Conservation (phyloP, 1,284 basidiomycete species). For the Athelia sp. region DNA sequence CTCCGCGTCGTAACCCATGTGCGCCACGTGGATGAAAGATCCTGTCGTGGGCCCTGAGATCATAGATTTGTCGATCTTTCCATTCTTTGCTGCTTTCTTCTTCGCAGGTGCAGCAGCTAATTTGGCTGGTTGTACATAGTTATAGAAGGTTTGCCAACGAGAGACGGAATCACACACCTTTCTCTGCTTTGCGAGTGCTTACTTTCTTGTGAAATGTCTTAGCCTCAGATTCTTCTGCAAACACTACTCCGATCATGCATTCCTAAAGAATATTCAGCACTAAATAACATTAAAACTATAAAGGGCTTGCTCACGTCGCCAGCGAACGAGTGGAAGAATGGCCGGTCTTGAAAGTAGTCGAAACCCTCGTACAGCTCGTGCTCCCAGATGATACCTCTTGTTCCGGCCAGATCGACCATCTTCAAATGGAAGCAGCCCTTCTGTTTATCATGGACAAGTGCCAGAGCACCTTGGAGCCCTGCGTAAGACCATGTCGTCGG, state of each 20-base stretch:
- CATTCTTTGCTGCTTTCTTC: slow-evolving; percentile 46
- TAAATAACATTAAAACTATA: not conserved
- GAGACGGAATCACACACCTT: slow-evolving; percentile 35
- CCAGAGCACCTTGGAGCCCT: slow-evolving; percentile 81
- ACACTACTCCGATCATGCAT: slow-evolving; percentile 89
- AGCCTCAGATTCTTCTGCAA: slow-evolving; percentile 86
- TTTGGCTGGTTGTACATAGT: slow-evolving; percentile 28
- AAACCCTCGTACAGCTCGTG: slow-evolving; percentile 89
- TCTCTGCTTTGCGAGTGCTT: slow-evolving; percentile 58
- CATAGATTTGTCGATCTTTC: slow-evolving; percentile 86
- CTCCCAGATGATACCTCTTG: slow-evolving; percentile 89
- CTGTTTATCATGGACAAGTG: slow-evolving; percentile 62
- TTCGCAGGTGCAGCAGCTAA: slow-evolving; percentile 53
- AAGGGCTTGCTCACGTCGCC: slow-evolving; percentile 70
- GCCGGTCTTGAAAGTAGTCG: slow-evolving; percentile 81
- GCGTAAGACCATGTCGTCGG: slow-evolving; percentile 79
- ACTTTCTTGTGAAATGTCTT: slow-evolving; percentile 90
- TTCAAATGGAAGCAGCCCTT: slow-evolving; percentile 62
- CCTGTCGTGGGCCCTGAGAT: slow-evolving; percentile 80
- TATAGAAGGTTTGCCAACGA: slow-evolving; percentile 3
- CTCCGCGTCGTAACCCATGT: slow-evolving; percentile 91
- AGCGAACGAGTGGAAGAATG: slow-evolving; percentile 92
- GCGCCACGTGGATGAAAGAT: slow-evolving; percentile 88
- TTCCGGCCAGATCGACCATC: slow-evolving; percentile 80
- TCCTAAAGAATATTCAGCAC: slow-evolving; percentile 37